Conservation (phyloP, 192 early-diverging fungal genomes). For the Backusella psychrophila region DNA sequence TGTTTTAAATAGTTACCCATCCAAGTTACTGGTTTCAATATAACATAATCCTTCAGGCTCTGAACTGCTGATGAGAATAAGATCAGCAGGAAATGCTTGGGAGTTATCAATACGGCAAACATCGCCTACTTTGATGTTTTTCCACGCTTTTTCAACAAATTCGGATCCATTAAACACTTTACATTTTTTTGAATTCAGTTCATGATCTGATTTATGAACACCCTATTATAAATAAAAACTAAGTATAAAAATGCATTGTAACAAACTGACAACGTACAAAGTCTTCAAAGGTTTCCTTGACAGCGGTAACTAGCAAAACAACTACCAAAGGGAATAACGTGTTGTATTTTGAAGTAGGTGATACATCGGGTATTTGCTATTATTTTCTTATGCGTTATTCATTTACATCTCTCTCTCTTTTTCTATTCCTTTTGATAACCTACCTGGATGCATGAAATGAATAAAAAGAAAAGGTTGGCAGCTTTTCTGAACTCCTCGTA, state of each 20-base stretch:
- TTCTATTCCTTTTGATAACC: constrained; percentile 22
- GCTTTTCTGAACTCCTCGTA: constrained; percentile 98
- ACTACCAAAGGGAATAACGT: constrained; percentile 78
- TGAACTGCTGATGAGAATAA: constrained; percentile 81
- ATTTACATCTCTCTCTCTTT: no score
- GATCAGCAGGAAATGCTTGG: constrained; percentile 88
- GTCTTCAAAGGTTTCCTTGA: constrained; percentile 92
- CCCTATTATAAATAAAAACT: constrained; percentile 32
- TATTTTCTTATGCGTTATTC: not conserved
- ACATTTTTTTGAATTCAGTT: constrained; percentile 66
- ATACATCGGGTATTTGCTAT: constrained; percentile 92
- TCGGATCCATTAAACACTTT: constrained; percentile 57
- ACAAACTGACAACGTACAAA: constrained; percentile 28
- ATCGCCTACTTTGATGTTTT: constrained; percentile 84
- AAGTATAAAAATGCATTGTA: not conserved
- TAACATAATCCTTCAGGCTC: constrained; percentile 95
- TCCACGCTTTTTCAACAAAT: constrained; percentile 82
- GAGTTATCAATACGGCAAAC: constrained; percentile 85
- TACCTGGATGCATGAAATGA: constrained; percentile 89
- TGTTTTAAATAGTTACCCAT: constrained; percentile 47
- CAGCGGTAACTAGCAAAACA: constrained; percentile 80
- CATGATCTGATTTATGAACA: constrained; percentile 79
- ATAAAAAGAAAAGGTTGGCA: constrained; percentile 98
- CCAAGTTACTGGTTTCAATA: constrained; percentile 94
- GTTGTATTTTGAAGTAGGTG: constrained; percentile 87